Percentiles rank a stretch among this genome's conserved stretches.
Conservation (phyloP, 805 yeast species). For the Pichia pseudocactophila region DNA sequence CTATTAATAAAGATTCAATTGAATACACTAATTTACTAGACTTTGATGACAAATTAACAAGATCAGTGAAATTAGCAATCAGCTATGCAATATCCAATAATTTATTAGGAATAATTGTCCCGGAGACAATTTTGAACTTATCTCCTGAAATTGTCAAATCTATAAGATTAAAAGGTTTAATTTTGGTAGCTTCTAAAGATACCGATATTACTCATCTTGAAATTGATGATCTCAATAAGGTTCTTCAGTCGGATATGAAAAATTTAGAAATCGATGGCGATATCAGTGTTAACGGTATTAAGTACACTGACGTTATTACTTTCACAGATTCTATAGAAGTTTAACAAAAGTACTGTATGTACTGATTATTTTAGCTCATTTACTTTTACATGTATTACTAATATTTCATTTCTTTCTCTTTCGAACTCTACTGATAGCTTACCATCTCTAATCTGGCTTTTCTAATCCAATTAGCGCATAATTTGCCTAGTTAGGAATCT, state of each 20-base stretch:
- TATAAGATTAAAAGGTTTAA: constrained; percentile 71
- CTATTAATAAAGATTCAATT: constrained; percentile 28
- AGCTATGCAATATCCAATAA: constrained; percentile 75
- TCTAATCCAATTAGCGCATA: no score
- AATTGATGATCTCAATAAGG: constrained; percentile 14
- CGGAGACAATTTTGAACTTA: constrained; percentile 56
- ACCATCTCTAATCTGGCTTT: no score
- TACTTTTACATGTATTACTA: not conserved
- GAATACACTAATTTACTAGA: constrained; percentile 26
- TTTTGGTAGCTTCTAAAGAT: constrained; percentile 50
- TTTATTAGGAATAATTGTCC: constrained; percentile 73
- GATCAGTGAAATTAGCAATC: constrained; percentile 76
- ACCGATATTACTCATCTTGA: constrained; percentile 6
- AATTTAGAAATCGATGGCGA: constrained; percentile 24
- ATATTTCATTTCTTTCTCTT: not conserved
- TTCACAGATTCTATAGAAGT: constrained; percentile 51
- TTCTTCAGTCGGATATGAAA: constrained; percentile 1
- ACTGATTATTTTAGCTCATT: no score
- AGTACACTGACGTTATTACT: constrained; percentile 53
- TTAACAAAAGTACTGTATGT: constrained; percentile 7
- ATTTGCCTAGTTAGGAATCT: constrained; percentile 2
- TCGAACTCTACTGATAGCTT: no score
- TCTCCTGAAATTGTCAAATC: constrained; percentile 71
- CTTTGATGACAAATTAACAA: constrained; percentile 37
- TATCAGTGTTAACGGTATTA: constrained; percentile 51